Percentiles rank a stretch among this genome's conserved stretches.
Evolutionary conservation across 208 protist species (phyloP).

Genomic region (Endotrypanum monterogeii): DNA sequence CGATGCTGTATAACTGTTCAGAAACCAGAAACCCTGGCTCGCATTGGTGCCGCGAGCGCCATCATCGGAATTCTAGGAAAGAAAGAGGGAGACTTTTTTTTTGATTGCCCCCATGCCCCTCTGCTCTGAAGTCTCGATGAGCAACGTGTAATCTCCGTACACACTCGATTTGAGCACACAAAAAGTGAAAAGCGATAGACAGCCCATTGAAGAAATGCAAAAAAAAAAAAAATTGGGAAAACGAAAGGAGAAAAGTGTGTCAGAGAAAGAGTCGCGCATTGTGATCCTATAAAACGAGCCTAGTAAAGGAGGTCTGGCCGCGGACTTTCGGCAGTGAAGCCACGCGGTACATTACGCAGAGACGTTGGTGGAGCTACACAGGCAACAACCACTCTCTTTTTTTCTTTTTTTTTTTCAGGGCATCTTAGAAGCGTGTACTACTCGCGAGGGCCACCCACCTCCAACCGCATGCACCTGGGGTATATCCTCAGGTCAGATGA

Average conservation of each 20-base stretch:
- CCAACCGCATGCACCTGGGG: background rate
- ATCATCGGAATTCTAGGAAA: background rate
- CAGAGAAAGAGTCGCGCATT: background rate
- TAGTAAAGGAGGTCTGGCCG: background rate
- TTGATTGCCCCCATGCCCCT: background rate
- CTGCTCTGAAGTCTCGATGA: background rate
- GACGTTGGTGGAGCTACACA: background rate
- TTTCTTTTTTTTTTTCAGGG: too few species aligned
- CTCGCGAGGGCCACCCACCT: background rate
- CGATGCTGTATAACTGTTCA: too few species aligned
- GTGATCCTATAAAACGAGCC: background rate
- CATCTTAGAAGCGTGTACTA: background rate
- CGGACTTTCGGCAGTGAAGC: background rate
- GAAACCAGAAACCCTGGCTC: background rate
- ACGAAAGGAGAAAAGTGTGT: background rate
- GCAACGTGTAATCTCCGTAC: background rate
- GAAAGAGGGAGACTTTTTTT: background rate
- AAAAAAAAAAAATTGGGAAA: background rate
- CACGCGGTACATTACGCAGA: background rate
- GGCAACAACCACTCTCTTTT: background rate
- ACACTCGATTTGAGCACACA: background rate
- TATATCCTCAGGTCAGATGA: background rate
- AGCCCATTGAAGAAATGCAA: background rate
- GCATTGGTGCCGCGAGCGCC: background rate
- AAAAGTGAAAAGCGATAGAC: background rate